A percentile compares a stretch with the other conserved stretches of the same genome.
These are phyloP conservation scores for Exutisphaerella laricina DNA, from an alignment of 2,329 filamentous ascomycete genomes.

Conservation along the genomic window DNA sequence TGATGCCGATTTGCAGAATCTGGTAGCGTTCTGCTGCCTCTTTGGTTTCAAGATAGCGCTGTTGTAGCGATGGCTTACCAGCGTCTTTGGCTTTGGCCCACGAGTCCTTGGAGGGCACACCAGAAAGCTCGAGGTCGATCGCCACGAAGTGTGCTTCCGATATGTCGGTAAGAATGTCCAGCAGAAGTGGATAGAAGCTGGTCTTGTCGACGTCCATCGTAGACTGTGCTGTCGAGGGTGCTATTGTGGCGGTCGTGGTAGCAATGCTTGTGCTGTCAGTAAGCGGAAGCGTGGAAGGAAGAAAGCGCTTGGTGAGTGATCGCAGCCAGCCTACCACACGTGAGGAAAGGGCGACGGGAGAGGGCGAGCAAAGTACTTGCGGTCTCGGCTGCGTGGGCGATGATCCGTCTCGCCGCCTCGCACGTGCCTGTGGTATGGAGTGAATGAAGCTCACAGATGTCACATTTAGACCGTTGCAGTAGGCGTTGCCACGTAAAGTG, in stretches of 20 bases:
- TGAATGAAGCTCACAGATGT: slow-evolving; percentile 13
- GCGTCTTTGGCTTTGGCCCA: slow-evolving; percentile 27
- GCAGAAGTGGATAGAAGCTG: slow-evolving; percentile 47
- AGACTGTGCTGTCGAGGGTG: slow-evolving; percentile 58
- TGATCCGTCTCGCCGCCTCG: slow-evolving; percentile 2
- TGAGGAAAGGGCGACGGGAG: slow-evolving; percentile 18
- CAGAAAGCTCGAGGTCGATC: slow-evolving; percentile 63
- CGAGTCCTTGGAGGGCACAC: slow-evolving; percentile 46
- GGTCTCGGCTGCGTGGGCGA: slow-evolving; percentile 1
- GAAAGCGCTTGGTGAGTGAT: slow-evolving; percentile 15
- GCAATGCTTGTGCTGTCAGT: slow-evolving; percentile 14
- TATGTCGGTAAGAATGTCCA: slow-evolving; percentile 54
- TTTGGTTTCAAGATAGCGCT: slow-evolving; percentile 57
- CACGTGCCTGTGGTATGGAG: slow-evolving; percentile 1
- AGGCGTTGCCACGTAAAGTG: too few relatives aligned
- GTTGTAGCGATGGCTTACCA: slow-evolving; percentile 50
- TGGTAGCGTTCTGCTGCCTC: slow-evolving; percentile 57
- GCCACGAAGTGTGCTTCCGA: slow-evolving; percentile 57
- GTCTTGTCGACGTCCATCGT: slow-evolving; percentile 53
- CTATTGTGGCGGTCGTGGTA: slow-evolving; percentile 43
- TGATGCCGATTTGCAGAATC: slow-evolving; percentile 62
- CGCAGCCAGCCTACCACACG: slow-evolving; percentile 7
- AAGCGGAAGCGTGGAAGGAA: slow-evolving; percentile 11
- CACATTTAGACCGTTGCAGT: too few relatives aligned
- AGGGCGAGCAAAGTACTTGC: slow-evolving; percentile 19